Conservation (phyloP, 306 rosid species). For the Trifolium pratense region DNA sequence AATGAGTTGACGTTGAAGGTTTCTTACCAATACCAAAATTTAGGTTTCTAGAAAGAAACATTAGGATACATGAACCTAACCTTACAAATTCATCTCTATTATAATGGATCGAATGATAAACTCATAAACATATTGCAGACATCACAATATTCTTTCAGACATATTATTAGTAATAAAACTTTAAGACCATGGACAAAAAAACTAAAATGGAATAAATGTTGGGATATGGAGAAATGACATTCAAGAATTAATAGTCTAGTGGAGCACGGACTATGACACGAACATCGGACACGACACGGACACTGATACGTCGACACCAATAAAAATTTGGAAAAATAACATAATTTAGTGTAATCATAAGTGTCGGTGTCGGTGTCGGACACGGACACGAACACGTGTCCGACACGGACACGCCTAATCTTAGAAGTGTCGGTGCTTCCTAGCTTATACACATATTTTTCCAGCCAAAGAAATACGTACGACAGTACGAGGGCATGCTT, state of each 20-base stretch:
- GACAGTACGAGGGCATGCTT: not conserved
- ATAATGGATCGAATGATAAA: not conserved
- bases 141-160: not conserved
- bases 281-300: too few species aligned
- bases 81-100: not conserved
- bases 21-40: not conserved
- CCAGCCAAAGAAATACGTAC: not conserved
- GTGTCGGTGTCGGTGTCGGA: too few species aligned
- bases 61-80: not conserved
- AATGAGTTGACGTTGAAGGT: not conserved
- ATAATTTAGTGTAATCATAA: too few species aligned
- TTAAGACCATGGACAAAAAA: not conserved
- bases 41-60: not conserved
- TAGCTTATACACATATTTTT: constrained; percentile 1
- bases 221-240: not conserved
- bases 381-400: too few species aligned
- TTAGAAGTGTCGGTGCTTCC: too few species aligned
- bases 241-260: constrained; percentile 22
- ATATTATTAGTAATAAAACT: not conserved
- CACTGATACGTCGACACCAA: too few species aligned
- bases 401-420: too few species aligned
- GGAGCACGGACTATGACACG: too few species aligned
- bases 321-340: too few species aligned
- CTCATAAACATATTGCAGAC: not conserved
- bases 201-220: not conserved